Evolutionary conservation across 2,329 filamentous ascomycete genomes (phyloP).

Genomic region (Clarireedia sp.): DNA sequence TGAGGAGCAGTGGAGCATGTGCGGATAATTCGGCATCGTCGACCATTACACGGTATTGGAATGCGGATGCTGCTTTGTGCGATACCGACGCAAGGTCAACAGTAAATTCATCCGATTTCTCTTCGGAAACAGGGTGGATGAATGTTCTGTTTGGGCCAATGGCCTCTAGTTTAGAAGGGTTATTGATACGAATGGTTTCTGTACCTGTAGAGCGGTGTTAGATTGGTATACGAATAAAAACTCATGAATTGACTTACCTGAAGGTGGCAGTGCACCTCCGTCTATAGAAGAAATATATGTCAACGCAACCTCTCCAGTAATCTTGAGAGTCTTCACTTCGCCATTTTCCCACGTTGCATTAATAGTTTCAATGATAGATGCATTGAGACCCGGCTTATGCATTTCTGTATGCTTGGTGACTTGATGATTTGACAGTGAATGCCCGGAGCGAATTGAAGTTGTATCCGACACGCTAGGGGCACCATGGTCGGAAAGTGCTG

Average conservation of each 20-base stretch:
- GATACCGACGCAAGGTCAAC: slow-evolving; percentile 65
- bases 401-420: slow-evolving; percentile 78
- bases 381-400: slow-evolving; percentile 69
- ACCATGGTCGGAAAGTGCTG: slow-evolving; percentile 51
- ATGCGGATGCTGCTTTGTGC: slow-evolving; percentile 66
- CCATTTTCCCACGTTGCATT: slow-evolving; percentile 75
- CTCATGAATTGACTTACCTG: slow-evolving; percentile 33
- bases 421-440: slow-evolving; percentile 62
- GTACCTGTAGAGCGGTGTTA: slow-evolving; percentile 8
- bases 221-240: slow-evolving; percentile 19
- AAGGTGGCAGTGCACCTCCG: slow-evolving; percentile 33
- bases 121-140: slow-evolving; percentile 57
- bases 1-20: slow-evolving; percentile 54
- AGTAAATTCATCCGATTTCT: slow-evolving; percentile 70
- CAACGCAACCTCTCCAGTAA: slow-evolving; percentile 84
- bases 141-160: slow-evolving; percentile 93
- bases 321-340: slow-evolving; percentile 59
- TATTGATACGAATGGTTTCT: slow-evolving; percentile 15
- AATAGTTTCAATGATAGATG: slow-evolving; percentile 88
- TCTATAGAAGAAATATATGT: slow-evolving; percentile 54
- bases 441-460: slow-evolving; percentile 82
- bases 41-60: slow-evolving; percentile 84
- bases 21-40: slow-evolving; percentile 47
- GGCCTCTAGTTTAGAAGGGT: slow-evolving; percentile 63
- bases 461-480: slow-evolving; percentile 62